Evolutionary conservation across 306 rosid species (phyloP).

Genomic region (Purshia tridentata): DNA sequence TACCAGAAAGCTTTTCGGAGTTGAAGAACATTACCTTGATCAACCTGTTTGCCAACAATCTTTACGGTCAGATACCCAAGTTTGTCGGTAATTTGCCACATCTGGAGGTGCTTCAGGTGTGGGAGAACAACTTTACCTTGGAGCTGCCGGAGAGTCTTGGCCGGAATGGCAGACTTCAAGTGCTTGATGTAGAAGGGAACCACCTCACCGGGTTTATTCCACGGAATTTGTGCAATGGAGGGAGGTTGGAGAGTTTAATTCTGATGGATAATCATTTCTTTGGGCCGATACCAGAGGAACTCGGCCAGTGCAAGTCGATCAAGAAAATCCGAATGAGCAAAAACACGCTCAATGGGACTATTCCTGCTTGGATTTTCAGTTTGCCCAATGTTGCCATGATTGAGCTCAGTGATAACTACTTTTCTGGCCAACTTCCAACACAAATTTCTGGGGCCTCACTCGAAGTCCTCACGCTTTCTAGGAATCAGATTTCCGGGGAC

Average conservation of each 20-base stretch:
- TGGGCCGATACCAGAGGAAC: constrained; percentile 60
- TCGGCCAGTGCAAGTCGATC: constrained; percentile 61
- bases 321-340: constrained; percentile 41
- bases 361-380: constrained; percentile 60
- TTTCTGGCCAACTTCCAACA: constrained; percentile 57
- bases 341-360: constrained; percentile 53
- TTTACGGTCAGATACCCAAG: constrained; percentile 51
- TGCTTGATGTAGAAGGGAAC: constrained; percentile 55
- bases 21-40: constrained; percentile 55
- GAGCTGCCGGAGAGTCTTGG: constrained; percentile 69
- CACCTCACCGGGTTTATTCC: constrained; percentile 73
- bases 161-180: constrained; percentile 43
- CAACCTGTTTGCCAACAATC: constrained; percentile 54
- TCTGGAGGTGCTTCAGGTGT: constrained; percentile 55
- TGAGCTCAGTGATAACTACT: constrained; percentile 45
- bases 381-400: constrained; percentile 44
- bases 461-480: constrained; percentile 45
- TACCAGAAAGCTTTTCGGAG: constrained; percentile 50
- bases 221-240: constrained; percentile 55
- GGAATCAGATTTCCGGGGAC: constrained; percentile 53
- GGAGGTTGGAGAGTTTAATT: constrained; percentile 38
- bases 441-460: constrained; percentile 40
- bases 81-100: constrained; percentile 66
- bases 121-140: constrained; percentile 74
- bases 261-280: constrained; percentile 57